A percentile compares a stretch with the other conserved stretches of the same genome.
Evolutionary conservation across 768 basidiomycete species (phyloP).

Genomic region (Gymnopilus junonius): DNA sequence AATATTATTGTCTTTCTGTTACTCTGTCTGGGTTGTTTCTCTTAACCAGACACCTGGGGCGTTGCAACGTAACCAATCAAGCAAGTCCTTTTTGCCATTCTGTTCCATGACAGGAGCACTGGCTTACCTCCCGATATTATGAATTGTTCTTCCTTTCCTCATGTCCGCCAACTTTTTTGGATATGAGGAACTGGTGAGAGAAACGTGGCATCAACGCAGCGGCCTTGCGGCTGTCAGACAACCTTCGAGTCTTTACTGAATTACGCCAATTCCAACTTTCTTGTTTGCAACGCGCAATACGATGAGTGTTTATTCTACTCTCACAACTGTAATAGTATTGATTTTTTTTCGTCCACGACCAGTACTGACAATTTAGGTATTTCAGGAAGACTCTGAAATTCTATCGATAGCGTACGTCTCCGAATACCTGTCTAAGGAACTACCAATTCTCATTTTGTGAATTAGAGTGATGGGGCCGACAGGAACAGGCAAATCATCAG

Average conservation of each 20-base stretch:
- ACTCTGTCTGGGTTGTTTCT: too few species aligned
- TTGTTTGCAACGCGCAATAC: neutral
- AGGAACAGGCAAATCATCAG: conserved; percentile 44
- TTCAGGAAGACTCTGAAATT: conserved; percentile 13
- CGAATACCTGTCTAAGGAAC: neutral
- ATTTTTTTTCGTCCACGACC: neutral
- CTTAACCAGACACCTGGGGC: neutral
- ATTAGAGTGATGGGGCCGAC: conserved; percentile 43
- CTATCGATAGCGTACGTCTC: conserved; percentile 18
- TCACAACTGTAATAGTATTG: conserved; percentile 1
- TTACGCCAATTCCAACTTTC: neutral
- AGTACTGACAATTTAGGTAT: conserved; percentile 5
- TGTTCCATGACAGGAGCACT: neutral
- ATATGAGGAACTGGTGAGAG: neutral
- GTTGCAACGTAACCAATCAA: neutral
- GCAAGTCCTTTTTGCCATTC: neutral
- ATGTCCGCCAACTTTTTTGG: neutral
- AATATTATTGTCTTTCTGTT: too few species aligned
- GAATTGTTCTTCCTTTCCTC: neutral
- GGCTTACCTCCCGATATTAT: neutral
- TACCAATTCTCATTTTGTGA: neutral
- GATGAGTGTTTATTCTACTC: conserved; percentile 3
- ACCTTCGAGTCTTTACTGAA: neutral
- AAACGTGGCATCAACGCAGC: conserved; percentile 13
- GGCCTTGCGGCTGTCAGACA: conserved; percentile 8